Percentiles rank a stretch among this genome's conserved stretches.
Evolutionary conservation across 352 stramenopile genomes (phyloP).

Genomic region (Phytophthora tubulina): DNA sequence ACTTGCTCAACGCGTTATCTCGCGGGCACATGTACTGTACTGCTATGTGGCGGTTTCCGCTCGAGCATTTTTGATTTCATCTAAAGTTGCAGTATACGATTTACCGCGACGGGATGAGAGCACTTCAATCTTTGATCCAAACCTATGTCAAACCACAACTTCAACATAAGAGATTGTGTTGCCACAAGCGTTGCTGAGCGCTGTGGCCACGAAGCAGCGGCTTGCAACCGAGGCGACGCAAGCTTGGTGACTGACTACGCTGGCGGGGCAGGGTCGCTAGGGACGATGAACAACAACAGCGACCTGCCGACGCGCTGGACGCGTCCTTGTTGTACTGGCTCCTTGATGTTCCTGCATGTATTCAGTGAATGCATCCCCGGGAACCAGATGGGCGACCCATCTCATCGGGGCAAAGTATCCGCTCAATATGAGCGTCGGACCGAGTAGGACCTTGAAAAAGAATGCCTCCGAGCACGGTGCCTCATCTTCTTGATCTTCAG

Average conservation of each 20-base stretch:
- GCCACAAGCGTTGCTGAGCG: neutral
- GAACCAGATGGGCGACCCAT: slow-evolving; percentile 20
- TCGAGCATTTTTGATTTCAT: neutral
- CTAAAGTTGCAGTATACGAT: neutral
- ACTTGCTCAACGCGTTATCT: too few relatives aligned
- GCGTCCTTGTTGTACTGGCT: slow-evolving; percentile 18
- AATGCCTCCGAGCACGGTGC: neutral
- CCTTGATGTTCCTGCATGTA: neutral
- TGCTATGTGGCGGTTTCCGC: neutral
- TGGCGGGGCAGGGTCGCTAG: too few relatives aligned
- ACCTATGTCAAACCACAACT: too few relatives aligned
- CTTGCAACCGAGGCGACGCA: neutral
- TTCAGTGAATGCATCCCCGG: slow-evolving; percentile 3
- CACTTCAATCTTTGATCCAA: neutral
- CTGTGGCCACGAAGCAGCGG: neutral
- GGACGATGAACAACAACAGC: neutral
- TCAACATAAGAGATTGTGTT: neutral
- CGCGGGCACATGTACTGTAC: too few relatives aligned
- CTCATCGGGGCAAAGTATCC: slow-evolving; percentile 20
- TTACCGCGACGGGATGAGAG: neutral
- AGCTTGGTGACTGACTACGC: too few relatives aligned
- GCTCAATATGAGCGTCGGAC: slow-evolving; percentile 7
- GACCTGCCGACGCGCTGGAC: slow-evolving; percentile 19
- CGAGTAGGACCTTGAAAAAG: slow-evolving; percentile 13
- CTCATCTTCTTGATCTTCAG: neutral